Base-by-base conservation (phyloP, 495 filamentous ascomycete species). In the Aspergillus sparsus region DNA sequence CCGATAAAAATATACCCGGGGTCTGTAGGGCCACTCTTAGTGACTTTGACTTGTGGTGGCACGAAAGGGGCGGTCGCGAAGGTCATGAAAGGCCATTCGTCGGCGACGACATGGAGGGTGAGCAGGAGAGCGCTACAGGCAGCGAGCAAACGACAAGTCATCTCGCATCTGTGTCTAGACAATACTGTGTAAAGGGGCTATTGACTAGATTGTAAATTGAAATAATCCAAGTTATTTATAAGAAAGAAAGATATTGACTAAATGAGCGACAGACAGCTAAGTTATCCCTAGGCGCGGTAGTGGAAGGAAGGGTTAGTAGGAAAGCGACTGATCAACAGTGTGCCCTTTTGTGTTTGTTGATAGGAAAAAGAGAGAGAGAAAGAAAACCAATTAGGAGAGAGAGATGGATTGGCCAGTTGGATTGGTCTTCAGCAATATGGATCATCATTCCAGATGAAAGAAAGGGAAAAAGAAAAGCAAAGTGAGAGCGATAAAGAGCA, bases 1-100 rank as follows among this genome's bases (percentile, higher is more conserved):
- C 71, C 73, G 31, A 75, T 47, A 53, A 75, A 75, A 21, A 75
- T 61, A 45, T 72, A 75, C 11, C 73, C 73, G 6, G 73, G 68
- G 18, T 69, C 67, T 7, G 69, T 66, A 5, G 57, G 46, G 31
- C 73, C 73, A 12, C 62, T 67, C 52, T 70, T 69, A 35, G 66
- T 70, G 35, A 75, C 63, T 32, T 69, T 55, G 6, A 75, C 50
- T 47, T 65, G 55, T 1, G 73, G 73, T 1, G 73, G 73, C n/a
- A 62, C 60, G 45, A 68, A 70, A 13, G 59, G 58, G n/a, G 57
- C 68, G 33, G 73, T 72, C 13, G 27, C 57, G 54, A 68, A 67
- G 27, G 62, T 71, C 39, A 61, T 50, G 47, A 63, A 73, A 4
- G 67, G 68, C 62, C 65, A 75, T 12, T 56, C 42, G 47, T 66